Base-by-base conservation (phyloP, 1,284 basidiomycete species). In the Bondarzewia mesenterica region DNA sequence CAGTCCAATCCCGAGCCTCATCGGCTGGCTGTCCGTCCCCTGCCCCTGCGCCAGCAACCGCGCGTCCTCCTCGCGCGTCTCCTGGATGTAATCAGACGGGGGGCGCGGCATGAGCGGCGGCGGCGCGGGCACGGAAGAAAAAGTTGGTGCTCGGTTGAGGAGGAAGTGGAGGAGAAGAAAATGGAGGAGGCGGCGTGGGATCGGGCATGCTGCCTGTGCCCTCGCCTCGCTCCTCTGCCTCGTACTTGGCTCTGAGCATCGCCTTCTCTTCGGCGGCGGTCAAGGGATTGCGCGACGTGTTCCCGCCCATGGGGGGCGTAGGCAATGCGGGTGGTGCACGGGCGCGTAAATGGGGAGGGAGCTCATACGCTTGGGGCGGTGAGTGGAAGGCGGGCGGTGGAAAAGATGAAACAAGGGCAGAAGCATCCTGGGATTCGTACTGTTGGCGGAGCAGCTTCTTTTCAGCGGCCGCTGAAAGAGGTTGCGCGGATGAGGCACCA, bases 211-310 rank as follows among this genome's bases (percentile, higher is more conserved):
- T 2, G 57, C 52, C 10, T 50, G 37, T 12, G 49, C 56, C 32
- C 18, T 15, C 14, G 4, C 35, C 29, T 6, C 59, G 54, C 67
- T 71, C 75, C 54, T 81, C 77, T 0, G 73, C 73, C 26, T 78
- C 84, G 53, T 77, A 85, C 60, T 72, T 75, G 2, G 81, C 81
- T 39, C 67, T 70, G 18, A 89, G 61, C 47, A 77, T 63, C 15
- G 84, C 84, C 64, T 89, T 89, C 63, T 90, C 87, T 57, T 89
- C 85, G 1, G 76, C 78, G 4, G 87, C 87, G 4, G 79, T 82
- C 52, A 89, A 60, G 1, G 79, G 65, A 2, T 64, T 64, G n/a
- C n/a, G 10, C 12, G 29, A n/a, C 26, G 60, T 62, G 46, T 57
- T 60, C 37, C 49, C 62, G 32, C 58, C 56, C 5, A 57, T 60